phyloP scores from a whole-genome alignment of 108 stramenopile genomes.

The Skeletonema grethae region DNA sequence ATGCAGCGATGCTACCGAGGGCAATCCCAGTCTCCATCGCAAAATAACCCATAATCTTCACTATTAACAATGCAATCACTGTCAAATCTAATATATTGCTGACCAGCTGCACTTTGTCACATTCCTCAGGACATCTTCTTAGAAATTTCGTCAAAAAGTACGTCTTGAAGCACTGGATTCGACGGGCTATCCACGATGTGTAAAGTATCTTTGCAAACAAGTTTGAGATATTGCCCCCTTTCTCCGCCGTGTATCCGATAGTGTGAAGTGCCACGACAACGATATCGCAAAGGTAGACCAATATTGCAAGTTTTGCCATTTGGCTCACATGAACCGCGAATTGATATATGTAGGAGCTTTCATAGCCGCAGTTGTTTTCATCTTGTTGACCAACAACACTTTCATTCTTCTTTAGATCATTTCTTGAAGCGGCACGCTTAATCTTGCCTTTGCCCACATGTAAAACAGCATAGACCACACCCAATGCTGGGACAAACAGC shows the following conservation, averaged over 20 bases:
- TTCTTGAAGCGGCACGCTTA: neutral
- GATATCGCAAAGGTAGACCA: slow-evolving; percentile 25
- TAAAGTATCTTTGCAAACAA: slow-evolving; percentile 30
- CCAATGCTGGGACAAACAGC: slow-evolving; percentile 16
- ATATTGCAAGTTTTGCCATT: slow-evolving; percentile 12
- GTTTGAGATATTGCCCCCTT: neutral
- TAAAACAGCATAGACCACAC: slow-evolving; percentile 11
- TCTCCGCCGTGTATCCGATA: slow-evolving; percentile 2
- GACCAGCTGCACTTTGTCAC: slow-evolving; percentile 52
- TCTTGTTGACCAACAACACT: neutral
- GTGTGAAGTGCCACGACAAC: slow-evolving; percentile 17
- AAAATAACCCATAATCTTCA: slow-evolving; percentile 27
- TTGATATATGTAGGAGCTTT: slow-evolving; percentile 16
- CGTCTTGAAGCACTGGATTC: slow-evolving; percentile 12
- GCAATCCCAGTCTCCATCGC: slow-evolving; percentile 22
- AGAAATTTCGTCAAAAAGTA: neutral
- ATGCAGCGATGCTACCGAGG: slow-evolving; percentile 8
- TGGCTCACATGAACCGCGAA: slow-evolving; percentile 7
- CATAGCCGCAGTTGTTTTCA: slow-evolving; percentile 1
- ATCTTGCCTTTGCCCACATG: neutral
- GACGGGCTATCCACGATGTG: slow-evolving; percentile 25
- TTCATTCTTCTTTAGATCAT: neutral
- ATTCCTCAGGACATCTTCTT: slow-evolving; percentile 6
- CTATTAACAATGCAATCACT: slow-evolving; percentile 2
- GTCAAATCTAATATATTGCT: slow-evolving; percentile 29